Conservation (phyloP, 1,284 basidiomycete genomes). For the Mycena citricolor region DNA sequence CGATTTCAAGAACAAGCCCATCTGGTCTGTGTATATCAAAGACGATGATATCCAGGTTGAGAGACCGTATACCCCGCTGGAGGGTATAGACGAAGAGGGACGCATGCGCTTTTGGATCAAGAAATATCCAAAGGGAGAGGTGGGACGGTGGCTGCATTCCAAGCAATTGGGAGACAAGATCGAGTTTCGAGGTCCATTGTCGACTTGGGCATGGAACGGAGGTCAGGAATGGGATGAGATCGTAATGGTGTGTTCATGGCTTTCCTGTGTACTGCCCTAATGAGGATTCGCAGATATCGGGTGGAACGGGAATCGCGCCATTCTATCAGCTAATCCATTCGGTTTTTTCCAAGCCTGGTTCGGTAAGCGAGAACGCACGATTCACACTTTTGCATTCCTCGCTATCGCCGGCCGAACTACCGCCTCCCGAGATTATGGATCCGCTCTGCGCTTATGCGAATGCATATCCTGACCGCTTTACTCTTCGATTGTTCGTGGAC, state of each 20-base stretch:
- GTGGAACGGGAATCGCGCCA: slow-evolving; percentile 81
- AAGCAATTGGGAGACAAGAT: slow-evolving; percentile 65
- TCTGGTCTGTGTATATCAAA: slow-evolving; percentile 80
- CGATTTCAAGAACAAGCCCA: slow-evolving; percentile 22
- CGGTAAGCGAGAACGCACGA: slow-evolving; percentile 45
- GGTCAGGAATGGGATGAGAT: slow-evolving; percentile 71
- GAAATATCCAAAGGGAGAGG: slow-evolving; percentile 76
- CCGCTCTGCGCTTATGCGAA: slow-evolving; percentile 48
- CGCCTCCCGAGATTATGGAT: slow-evolving; percentile 57
- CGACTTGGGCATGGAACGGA: slow-evolving; percentile 71
- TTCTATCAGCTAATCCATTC: slow-evolving; percentile 68
- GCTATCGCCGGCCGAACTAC: slow-evolving; percentile 57
- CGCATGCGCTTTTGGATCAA: slow-evolving; percentile 76
- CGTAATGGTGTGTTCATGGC: slow-evolving; percentile 57
- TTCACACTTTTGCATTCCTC: slow-evolving; percentile 76
- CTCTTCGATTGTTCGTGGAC: slow-evolving; percentile 64
- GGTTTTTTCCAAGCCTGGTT: slow-evolving; percentile 32
- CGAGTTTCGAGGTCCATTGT: slow-evolving; percentile 75
- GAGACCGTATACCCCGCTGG: slow-evolving; percentile 77
- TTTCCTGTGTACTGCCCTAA: slow-evolving; percentile 2
- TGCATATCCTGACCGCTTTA: slow-evolving; percentile 52
- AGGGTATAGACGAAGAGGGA: slow-evolving; percentile 63
- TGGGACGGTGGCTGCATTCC: slow-evolving; percentile 78
- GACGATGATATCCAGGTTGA: slow-evolving; percentile 90
- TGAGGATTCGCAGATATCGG: slow-evolving; percentile 59